These are phyloP conservation scores for Martiniozyma abietophila DNA, from an alignment of 805 yeast species.

Conservation along the genomic window DNA sequence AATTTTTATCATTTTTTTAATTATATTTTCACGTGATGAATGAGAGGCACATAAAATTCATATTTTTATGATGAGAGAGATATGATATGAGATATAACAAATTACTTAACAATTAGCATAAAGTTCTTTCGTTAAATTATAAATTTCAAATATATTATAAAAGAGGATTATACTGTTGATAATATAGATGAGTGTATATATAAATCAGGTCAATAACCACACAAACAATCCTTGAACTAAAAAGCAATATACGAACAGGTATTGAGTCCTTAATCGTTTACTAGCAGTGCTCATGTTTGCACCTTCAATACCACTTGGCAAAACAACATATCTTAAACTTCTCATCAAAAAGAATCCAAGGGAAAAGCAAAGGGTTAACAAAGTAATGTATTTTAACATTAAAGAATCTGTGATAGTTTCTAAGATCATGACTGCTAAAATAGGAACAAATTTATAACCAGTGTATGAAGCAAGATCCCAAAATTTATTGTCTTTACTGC, in stretches of 20 bases:
- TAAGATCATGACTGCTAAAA: constrained; percentile 46
- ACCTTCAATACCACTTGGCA: constrained; percentile 50
- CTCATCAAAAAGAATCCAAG: constrained; percentile 61
- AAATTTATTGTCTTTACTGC: constrained; percentile 41
- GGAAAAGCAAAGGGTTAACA: constrained; percentile 41
- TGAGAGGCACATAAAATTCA: too few species aligned
- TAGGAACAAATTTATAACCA: constrained; percentile 89
- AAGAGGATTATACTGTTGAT: too few species aligned
- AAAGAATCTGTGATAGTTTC: constrained; percentile 29
- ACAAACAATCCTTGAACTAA: constrained; percentile 67
- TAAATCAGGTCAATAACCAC: constrained; percentile 51
- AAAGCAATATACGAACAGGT: constrained; percentile 76
- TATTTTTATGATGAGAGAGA: too few species aligned
- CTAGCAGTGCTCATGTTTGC: constrained; percentile 57
- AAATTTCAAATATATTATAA: too few species aligned
- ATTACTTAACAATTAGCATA: too few species aligned
- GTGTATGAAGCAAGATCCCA: constrained; percentile 85
- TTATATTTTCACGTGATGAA: too few species aligned
- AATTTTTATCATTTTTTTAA: too few species aligned
- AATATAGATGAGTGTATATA: too few species aligned
- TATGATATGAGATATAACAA: too few species aligned
- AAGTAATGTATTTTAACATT: constrained; percentile 26
- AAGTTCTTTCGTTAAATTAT: too few species aligned
- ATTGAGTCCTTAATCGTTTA: constrained; percentile 76
- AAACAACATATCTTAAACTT: constrained; percentile 57